These are phyloP conservation scores for Cadophora sp. DNA, from an alignment of 2,329 filamentous ascomycete genomes.

Conservation along the genomic window DNA sequence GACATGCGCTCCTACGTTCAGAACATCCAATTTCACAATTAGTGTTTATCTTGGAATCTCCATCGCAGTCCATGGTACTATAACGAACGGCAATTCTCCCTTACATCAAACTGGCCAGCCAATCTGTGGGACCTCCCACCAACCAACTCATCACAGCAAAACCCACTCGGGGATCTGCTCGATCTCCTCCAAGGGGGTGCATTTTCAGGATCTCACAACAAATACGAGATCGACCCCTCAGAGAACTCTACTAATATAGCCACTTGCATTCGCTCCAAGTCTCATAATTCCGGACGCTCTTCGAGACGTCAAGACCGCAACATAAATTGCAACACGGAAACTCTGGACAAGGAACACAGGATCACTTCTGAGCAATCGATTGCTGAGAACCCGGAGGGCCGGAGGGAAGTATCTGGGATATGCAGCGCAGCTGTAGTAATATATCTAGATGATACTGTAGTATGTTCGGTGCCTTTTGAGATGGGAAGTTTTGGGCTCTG, in stretches of 20 bases:
- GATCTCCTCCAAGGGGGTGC: conserved; percentile 8
- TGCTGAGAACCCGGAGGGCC: conserved; percentile 22
- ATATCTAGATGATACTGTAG: background rate
- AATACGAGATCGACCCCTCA: background rate
- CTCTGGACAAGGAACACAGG: conserved; percentile 8
- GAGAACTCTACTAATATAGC: conserved; percentile 13
- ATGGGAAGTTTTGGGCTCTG: background rate
- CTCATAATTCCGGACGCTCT: conserved; percentile 16
- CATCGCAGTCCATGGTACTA: background rate
- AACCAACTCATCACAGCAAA: background rate
- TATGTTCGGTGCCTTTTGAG: no score
- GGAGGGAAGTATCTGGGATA: background rate
- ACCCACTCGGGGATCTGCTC: background rate
- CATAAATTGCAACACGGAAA: background rate
- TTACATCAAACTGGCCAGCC: background rate
- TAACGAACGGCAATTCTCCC: background rate
- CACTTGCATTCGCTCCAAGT: conserved; percentile 18
- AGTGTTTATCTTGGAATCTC: background rate
- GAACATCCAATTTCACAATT: background rate
- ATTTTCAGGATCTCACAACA: conserved; percentile 19
- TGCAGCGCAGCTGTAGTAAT: background rate
- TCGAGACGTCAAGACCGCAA: background rate
- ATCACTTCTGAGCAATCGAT: conserved; percentile 19
- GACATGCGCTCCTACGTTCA: no score
- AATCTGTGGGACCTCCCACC: background rate